phyloP scores from a whole-genome alignment of 2,329 filamentous ascomycete genomes.

The Diaporthe sp. region DNA sequence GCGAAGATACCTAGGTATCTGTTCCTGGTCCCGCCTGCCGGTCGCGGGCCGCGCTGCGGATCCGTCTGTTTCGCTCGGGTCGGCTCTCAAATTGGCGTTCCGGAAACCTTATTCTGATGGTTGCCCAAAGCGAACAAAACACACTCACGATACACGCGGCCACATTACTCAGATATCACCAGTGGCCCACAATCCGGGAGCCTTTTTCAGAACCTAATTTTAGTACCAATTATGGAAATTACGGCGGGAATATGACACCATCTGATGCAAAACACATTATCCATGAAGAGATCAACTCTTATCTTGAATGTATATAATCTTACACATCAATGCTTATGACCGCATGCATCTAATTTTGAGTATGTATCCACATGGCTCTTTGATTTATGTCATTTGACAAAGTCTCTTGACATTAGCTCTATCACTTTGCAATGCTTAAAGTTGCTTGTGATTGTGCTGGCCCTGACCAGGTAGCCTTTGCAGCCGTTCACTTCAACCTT shows the following conservation, averaged over 20 bases:
- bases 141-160: not conserved
- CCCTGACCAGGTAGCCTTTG: too few species aligned
- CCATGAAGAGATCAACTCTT: slow-evolving; percentile 33
- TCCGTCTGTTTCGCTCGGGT: not conserved
- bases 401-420: too few species aligned
- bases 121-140: not conserved
- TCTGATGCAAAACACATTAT: not conserved
- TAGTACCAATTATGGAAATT: not conserved
- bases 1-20: not conserved
- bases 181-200: not conserved
- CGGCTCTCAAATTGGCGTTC: not conserved
- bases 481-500: too few species aligned
- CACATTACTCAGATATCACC: not conserved
- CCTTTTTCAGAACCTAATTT: not conserved
- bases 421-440: too few species aligned
- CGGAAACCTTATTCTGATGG: slow-evolving; percentile 1
- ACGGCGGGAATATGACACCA: not conserved
- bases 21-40: not conserved
- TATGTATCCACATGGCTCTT: too few species aligned
- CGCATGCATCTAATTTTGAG: too few species aligned
- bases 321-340: too few species aligned
- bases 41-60: not conserved
- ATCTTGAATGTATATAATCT: too few species aligned
- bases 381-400: too few species aligned
- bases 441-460: too few species aligned